Conservation (phyloP, 495 filamentous ascomycete species). For the Podospora pseudocomata region DNA sequence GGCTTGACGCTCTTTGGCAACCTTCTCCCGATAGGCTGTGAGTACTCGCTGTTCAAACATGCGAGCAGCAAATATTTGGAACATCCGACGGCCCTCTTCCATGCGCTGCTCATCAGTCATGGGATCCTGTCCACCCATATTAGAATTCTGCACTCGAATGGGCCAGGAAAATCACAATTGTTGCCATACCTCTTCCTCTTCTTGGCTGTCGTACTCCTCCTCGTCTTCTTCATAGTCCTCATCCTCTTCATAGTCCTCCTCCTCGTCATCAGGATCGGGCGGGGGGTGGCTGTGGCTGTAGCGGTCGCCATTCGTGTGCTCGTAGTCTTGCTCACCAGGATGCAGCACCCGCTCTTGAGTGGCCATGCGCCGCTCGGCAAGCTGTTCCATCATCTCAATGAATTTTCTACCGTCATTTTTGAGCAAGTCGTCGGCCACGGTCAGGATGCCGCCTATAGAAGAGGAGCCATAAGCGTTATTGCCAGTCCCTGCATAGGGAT, state of each 20-base stretch:
- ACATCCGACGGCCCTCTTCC: conserved; percentile 98
- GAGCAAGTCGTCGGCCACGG: conserved; percentile 94
- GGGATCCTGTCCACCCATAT: conserved; percentile 59
- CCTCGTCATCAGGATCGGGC: conserved; percentile 65
- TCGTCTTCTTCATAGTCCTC: conserved; percentile 74
- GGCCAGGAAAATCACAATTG: neutral
- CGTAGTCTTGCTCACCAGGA: conserved; percentile 61
- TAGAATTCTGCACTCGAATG: too few species aligned
- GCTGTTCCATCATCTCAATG: conserved; percentile 99
- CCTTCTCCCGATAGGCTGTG: conserved; percentile 95
- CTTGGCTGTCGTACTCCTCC: conserved; percentile 83
- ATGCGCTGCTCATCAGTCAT: conserved; percentile 99
- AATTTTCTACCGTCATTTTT: conserved; percentile 99
- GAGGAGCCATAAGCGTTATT: conserved; percentile 43
- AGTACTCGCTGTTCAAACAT: conserved; percentile 99
- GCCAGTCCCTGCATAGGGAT: conserved; percentile 33
- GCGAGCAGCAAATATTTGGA: conserved; percentile 97
- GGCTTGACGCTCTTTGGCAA: conserved; percentile 84
- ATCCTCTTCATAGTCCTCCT: conserved; percentile 60
- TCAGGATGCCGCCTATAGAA: conserved; percentile 87
- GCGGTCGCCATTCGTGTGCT: conserved; percentile 45
- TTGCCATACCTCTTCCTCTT: conserved; percentile 66
- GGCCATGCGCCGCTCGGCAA: conserved; percentile 95
- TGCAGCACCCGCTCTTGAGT: conserved; percentile 78
- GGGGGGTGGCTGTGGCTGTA: conserved; percentile 45